Base-by-base conservation (phyloP, 192 early-diverging fungal species). In the Borealophlyctis nickersoniae region DNA sequence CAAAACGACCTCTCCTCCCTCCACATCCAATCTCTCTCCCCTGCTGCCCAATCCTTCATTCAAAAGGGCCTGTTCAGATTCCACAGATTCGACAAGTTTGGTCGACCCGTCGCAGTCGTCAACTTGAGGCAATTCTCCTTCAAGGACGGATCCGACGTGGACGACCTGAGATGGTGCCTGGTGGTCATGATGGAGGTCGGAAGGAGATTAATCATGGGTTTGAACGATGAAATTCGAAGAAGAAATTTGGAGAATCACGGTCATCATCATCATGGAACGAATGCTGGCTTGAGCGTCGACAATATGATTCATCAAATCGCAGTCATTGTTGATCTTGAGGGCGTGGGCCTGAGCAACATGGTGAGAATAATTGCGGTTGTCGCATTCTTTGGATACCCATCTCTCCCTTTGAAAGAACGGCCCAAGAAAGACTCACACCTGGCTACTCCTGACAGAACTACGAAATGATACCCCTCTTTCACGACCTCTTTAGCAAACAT, bases 281-380 rank as follows among this genome's bases (percentile, higher is more conserved):
- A 13, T 13, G 54, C 22, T 22, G 35, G 27, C 16, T 19, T n/a
- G n/a, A n/a, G n/a, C n/a, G n/a, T n/a, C 3, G 36, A 58, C 9
- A 28, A 28, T 19, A 52, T 75, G 24, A 52, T 72, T 23, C 56
- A 36, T 39, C 73, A 79, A 36, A 30, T 76, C 4, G 49, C 62
- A 11, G 63, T 81, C n/a, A 71, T 81, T 35, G 34, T 78, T 23
- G 76, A 81, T 66, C 56, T 81, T 22, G 67, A 76, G 22, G 74
- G 76, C 31, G 73, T 78, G 39, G 76, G 76, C 2, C 24, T 81
- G 19, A 39, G 52, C 4, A 75, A 77, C 48, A 22, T 81, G 31
- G 72, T 60, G 22, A 28, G 39, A 53, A 11, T 28, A 2, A 4
- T 58, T 31, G 19, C 50, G 34, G 14, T 26, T 5, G 26, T n/a